A percentile compares a stretch with the other conserved stretches of the same genome.
Conservation (phyloP, 768 basidiomycete species). For the Leucosporidium yakuticum region DNA sequence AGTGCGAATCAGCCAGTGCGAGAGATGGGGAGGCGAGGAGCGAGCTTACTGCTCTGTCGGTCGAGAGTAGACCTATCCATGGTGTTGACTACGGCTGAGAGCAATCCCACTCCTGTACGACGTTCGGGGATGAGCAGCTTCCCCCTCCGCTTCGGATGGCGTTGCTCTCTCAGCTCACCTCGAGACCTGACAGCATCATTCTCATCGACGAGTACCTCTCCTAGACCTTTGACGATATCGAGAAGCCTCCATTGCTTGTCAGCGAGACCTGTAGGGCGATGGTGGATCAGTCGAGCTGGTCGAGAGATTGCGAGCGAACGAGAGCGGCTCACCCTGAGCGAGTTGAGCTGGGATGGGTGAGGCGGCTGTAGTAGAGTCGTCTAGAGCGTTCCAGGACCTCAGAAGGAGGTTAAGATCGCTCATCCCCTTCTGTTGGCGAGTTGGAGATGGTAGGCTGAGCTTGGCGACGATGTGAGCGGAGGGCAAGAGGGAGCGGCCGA, state of each 20-base stretch:
- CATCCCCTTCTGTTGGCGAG: too few species aligned
- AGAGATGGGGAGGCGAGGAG: background rate
- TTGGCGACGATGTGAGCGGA: too few species aligned
- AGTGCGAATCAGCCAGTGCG: background rate
- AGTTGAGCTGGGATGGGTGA: conserved; percentile 7
- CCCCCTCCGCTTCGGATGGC: background rate
- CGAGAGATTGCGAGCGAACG: background rate
- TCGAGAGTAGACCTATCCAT: conserved; percentile 63
- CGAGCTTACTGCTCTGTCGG: conserved; percentile 63
- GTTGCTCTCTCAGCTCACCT: conserved; percentile 50
- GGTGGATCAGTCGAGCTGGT: too few species aligned
- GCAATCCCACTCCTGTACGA: conserved; percentile 69
- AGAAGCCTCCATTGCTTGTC: conserved; percentile 12
- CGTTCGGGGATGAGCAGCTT: background rate
- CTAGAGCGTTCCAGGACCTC: conserved; percentile 2
- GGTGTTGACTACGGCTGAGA: conserved; percentile 62
- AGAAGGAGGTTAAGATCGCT: background rate
- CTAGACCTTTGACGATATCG: conserved; percentile 73
- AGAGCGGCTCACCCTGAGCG: conserved; percentile 9
- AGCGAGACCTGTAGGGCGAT: conserved; percentile 1
- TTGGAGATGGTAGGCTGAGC: too few species aligned
- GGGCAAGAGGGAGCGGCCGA: too few species aligned
- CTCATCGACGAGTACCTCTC: conserved; percentile 80
- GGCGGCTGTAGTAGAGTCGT: background rate
- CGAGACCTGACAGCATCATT: conserved; percentile 70